Evolutionary conservation across 106 monocot genomes (phyloP).

Genomic region (Iris macrosiphon): DNA sequence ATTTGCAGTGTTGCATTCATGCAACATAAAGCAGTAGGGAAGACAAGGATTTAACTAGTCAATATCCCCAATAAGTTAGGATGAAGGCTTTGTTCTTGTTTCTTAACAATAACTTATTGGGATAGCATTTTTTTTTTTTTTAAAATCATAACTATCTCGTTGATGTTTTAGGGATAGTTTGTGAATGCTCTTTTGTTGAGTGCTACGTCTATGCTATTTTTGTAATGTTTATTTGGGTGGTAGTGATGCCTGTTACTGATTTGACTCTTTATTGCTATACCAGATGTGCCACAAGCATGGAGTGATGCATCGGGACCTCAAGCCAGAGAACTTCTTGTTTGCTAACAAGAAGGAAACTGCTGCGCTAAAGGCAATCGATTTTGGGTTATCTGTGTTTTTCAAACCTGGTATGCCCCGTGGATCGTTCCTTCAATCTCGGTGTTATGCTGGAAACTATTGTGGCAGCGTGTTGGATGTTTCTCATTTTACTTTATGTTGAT

Average conservation of each 20-base stretch:
- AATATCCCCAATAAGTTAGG: too few relatives aligned
- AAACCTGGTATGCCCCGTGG: slow-evolving; percentile 18
- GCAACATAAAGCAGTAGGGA: too few relatives aligned
- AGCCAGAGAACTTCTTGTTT: slow-evolving; percentile 57
- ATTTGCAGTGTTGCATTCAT: too few relatives aligned
- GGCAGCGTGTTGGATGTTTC: neutral
- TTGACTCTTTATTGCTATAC: neutral
- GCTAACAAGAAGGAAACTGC: slow-evolving; percentile 46
- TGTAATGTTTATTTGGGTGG: too few relatives aligned
- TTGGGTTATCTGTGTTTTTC: slow-evolving; percentile 51
- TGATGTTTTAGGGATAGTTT: too few relatives aligned
- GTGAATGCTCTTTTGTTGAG: too few relatives aligned
- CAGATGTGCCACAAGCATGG: slow-evolving; percentile 56
- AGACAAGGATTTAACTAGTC: too few relatives aligned
- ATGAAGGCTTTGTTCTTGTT: too few relatives aligned
- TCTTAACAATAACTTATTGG: too few relatives aligned
- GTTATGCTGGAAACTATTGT: neutral
- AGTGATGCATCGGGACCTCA: slow-evolving; percentile 52
- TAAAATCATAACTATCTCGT: too few relatives aligned
- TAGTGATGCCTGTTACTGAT: neutral
- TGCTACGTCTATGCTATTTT: too few relatives aligned
- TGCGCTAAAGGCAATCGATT: slow-evolving; percentile 47
- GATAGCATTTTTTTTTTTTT: too few relatives aligned
- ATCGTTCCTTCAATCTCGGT: neutral
- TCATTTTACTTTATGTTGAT: neutral